Conservation (phyloP, 371 early-diverging fungal species). For the Mortierella sp. region DNA sequence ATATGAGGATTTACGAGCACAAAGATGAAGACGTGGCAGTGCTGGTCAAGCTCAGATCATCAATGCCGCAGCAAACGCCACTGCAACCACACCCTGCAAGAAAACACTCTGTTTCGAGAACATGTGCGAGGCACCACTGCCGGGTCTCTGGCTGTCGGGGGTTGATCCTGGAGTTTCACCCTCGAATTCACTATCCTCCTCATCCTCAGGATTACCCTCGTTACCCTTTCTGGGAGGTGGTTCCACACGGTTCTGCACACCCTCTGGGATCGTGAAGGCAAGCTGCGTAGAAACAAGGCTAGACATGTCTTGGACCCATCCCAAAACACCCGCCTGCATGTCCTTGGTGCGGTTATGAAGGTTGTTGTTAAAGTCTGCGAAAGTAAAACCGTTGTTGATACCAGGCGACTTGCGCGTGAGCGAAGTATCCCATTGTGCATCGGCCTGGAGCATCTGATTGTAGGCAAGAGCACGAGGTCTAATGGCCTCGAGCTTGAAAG, state of each 20-base stretch:
- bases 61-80: constrained; percentile 6
- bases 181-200: constrained; percentile 16
- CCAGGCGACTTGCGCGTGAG: constrained; percentile 59
- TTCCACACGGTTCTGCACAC: constrained; percentile 30
- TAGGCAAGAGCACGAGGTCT: constrained; percentile 61
- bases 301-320: constrained; percentile 21
- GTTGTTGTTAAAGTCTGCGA: constrained; percentile 57
- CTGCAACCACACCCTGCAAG: constrained; percentile 6
- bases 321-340: constrained; percentile 34
- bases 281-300: constrained; percentile 17
- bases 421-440: constrained; percentile 62
- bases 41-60: neutral
- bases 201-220: constrained; percentile 34
- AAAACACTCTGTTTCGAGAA: constrained; percentile 1
- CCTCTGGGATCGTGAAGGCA: constrained; percentile 32
- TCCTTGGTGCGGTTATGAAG: constrained; percentile 23
- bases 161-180: neutral
- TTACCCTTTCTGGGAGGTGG: constrained; percentile 42
- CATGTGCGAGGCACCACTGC: neutral
- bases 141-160: neutral
- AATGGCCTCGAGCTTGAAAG: constrained; percentile 65
- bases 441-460: constrained; percentile 59
- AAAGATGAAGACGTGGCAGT: neutral
- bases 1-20: neutral
- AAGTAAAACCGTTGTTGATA: constrained; percentile 52